A percentile compares a stretch with the other conserved stretches of the same genome.
Conservation (phyloP, 2,329 filamentous ascomycete species). For the Botrytis aclada region DNA sequence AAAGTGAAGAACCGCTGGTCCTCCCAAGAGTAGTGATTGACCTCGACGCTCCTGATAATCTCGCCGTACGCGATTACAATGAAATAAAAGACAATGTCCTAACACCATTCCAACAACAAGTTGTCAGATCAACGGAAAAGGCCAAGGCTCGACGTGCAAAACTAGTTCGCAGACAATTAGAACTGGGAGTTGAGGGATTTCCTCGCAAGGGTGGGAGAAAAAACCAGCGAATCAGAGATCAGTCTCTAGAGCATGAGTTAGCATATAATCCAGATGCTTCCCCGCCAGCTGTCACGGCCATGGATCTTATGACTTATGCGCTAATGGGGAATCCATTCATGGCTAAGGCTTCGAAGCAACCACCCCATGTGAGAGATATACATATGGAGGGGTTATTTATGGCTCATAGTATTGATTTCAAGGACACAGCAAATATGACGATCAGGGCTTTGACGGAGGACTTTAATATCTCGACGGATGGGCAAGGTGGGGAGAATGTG, state of each 20-base stretch:
- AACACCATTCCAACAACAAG: not conserved
- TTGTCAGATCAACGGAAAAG: not conserved
- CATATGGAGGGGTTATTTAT: conserved; percentile 2
- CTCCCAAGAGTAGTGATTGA: conserved; percentile 48
- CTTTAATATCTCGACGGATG: conserved; percentile 11
- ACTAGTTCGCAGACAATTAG: not conserved
- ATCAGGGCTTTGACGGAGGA: conserved; percentile 5
- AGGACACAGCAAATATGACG: conserved; percentile 8
- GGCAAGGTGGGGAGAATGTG: not conserved
- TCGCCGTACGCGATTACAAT: conserved; percentile 37
- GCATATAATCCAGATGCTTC: conserved; percentile 3
- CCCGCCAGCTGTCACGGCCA: not conserved
- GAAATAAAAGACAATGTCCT: not conserved
- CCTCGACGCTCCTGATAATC: conserved; percentile 49
- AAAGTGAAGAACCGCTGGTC: conserved; percentile 31
- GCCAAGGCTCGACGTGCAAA: not conserved
- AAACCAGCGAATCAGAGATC: not conserved
- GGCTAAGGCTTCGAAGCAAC: not conserved
- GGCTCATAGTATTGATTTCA: not conserved
- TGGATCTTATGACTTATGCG: conserved; percentile 29
- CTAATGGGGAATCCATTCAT: conserved; percentile 26
- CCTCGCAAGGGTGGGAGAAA: not conserved
- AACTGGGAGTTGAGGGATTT: not conserved
- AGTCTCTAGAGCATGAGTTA: conserved; percentile 10
- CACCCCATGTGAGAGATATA: not conserved